Base-by-base conservation (phyloP, 2,329 filamentous ascomycete genomes). In the Aspergillus felis region DNA sequence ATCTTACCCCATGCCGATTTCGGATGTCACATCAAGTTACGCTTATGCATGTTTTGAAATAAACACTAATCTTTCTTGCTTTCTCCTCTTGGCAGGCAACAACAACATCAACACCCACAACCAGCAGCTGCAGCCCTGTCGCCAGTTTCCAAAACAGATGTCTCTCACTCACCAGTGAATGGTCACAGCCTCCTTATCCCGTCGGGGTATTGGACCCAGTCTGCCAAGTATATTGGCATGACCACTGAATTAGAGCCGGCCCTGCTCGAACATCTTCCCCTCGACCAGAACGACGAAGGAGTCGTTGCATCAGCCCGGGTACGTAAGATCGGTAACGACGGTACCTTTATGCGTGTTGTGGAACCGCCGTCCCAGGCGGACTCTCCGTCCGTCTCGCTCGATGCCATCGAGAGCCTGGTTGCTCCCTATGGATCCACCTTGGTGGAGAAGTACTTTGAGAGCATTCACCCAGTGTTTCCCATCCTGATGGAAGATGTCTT, bases 371-470 rank as follows among this genome's bases (percentile, higher is more conserved):
- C 71, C 49, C 55, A 66, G 54, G 66, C 67, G 59, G 66, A 72
- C 61, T 66, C 70, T n/a, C 67, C 72, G 55, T 64, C 67, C 41
- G 62, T 72, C 53, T 73, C 75, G 22, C 58, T 77, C 20, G 75
- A 77, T 61, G 68, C 72, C 32, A 72, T 78, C 55, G 75, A 78
- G 64, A 76, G 74, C 59, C 61, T 77, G 58, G 75, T 77, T 52
- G 74, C 74, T 54, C 75, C 75, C 5, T 75, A 78, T 63, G 75
- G 75, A 8, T 70, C 74, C n/a, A 74, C 72, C 4, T 57, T 78
- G 61, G 67, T 78, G 38, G 76, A 78, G 41, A 76, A 76, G 57
- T 78, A 73, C 64, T 78, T 78, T 54, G 71, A 75, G n/a, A 68
- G 75, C 54, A 67, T 78, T 32, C 75, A 78, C 56, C 75, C 75